phyloP scores from a whole-genome alignment of 768 basidiomycete genomes.

The Pulveroboletus sp. region DNA sequence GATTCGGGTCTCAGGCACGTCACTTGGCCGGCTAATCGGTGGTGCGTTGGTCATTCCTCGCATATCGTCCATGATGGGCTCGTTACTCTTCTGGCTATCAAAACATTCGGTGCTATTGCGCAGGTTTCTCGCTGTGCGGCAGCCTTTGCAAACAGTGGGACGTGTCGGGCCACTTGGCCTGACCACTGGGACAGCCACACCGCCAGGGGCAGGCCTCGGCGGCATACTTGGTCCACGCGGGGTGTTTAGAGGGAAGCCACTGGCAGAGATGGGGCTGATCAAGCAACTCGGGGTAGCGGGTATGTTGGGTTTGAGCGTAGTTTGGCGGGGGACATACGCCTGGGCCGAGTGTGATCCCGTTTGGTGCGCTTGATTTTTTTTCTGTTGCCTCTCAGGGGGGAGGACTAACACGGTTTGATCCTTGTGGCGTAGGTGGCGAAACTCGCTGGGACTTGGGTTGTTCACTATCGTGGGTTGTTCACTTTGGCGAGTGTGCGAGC shows the following conservation, averaged over 20 bases:
- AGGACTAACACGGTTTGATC: neutral
- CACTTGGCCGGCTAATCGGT: slow-evolving; percentile 61
- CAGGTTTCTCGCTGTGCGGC: slow-evolving; percentile 21
- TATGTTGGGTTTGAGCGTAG: slow-evolving; percentile 40
- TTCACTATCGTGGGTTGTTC: slow-evolving; percentile 48
- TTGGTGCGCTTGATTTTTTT: slow-evolving; percentile 39
- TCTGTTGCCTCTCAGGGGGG: too few relatives aligned
- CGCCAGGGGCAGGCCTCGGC: neutral
- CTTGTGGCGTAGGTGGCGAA: slow-evolving; percentile 48
- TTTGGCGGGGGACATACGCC: slow-evolving; percentile 53
- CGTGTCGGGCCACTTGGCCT: slow-evolving; percentile 17
- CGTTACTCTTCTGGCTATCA: slow-evolving; percentile 51
- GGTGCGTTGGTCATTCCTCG: slow-evolving; percentile 67
- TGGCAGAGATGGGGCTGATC: slow-evolving; percentile 15
- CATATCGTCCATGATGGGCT: slow-evolving; percentile 63
- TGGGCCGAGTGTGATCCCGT: slow-evolving; percentile 71
- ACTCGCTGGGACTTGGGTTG: slow-evolving; percentile 60
- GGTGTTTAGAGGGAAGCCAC: slow-evolving; percentile 15
- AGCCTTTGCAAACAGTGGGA: slow-evolving; percentile 7
- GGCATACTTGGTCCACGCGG: slow-evolving; percentile 3
- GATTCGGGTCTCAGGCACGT: slow-evolving; percentile 52
- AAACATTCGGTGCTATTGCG: slow-evolving; percentile 28
- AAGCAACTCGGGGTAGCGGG: slow-evolving; percentile 26
- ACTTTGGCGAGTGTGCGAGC: too few relatives aligned
- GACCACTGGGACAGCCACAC: slow-evolving; percentile 4